Base-by-base conservation (phyloP, 495 filamentous ascomycete species). In the Cercophora scortea region DNA sequence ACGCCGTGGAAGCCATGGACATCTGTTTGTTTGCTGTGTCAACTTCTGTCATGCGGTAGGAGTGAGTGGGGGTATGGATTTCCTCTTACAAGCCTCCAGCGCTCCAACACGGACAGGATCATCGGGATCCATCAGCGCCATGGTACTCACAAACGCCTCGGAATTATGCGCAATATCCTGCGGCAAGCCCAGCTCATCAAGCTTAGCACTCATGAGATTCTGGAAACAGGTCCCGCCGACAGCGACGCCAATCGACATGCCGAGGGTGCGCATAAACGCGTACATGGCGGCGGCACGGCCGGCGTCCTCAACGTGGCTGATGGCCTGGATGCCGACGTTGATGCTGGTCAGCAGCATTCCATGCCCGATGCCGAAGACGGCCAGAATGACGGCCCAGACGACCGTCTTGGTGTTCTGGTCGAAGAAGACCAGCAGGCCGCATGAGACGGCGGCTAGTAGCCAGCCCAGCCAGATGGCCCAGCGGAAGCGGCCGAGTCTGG, bases 211-310 rank as follows among this genome's bases (percentile, higher is more conserved):
- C 65, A 79, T 76, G 50, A 72, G 61, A 53, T 81, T 85, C 56
- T 85, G 75, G 56, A 86, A 79, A 6, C 82, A 68, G n/a, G 77
- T 72, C 5, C 79, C 79, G 2, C 83, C 81, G 19, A 86, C 68
- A 12, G 81, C 82, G 11, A 87, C 73, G 6, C 83, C 83, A 18
- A 85, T 55, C 12, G 79, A 77, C 76, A 85, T 83, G 12, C 83
- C 85, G 61, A 82, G 71, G 0, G 75, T 73, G 2, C 82, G 73
- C 50, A 79, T 68, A 51, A 86, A 83, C 17, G 76, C 73, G 50
- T 83, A 82, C 62, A 84, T 77, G 53, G 74, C 74, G 4, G 77
- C 72, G 0, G 79, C 80, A 16, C 77, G 75, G 8, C 76, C 79
- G 46, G 78, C 72, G 42, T 82, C 75, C 25, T 71, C 66, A 36